phyloP scores from a whole-genome alignment of 2,329 filamentous ascomycete genomes.

The Calonectria leucothoes region DNA sequence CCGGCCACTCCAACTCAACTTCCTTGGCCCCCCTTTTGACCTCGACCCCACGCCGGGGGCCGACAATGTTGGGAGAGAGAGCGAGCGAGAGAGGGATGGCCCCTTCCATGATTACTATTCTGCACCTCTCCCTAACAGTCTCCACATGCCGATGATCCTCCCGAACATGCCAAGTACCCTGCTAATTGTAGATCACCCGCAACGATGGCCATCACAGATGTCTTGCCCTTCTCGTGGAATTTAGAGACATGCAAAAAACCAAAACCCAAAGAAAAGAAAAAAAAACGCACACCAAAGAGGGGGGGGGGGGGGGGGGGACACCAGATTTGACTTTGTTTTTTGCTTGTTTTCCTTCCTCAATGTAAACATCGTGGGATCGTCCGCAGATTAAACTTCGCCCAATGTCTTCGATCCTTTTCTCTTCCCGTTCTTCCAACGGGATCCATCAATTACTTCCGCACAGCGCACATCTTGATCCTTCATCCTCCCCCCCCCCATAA shows the following conservation, averaged over 20 bases:
- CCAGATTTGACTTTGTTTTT: not conserved
- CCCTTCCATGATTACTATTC: not conserved
- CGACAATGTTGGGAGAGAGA: not conserved
- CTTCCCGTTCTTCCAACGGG: not conserved
- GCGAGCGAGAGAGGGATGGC: not conserved
- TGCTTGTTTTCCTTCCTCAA: not conserved
- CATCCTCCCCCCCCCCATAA: too few relatives aligned
- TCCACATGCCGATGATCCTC: conserved; percentile 12
- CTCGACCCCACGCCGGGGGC: not conserved
- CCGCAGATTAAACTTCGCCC: not conserved
- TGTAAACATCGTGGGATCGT: not conserved
- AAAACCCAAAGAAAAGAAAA: not conserved
- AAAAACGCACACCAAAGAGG: too few relatives aligned
- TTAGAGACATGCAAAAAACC: not conserved
- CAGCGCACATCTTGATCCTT: not conserved
- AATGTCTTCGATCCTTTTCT: not conserved
- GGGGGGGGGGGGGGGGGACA: too few relatives aligned
- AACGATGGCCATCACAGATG: not conserved
- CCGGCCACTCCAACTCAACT: not conserved
- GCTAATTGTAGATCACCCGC: conserved; percentile 14
- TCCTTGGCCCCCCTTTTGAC: not conserved
- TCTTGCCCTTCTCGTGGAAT: not conserved
- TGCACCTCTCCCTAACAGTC: not conserved
- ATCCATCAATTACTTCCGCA: not conserved
- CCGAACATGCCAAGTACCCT: not conserved